Evolutionary conservation across 306 rosid species (phyloP).

Genomic region (Prunus mongolica): DNA sequence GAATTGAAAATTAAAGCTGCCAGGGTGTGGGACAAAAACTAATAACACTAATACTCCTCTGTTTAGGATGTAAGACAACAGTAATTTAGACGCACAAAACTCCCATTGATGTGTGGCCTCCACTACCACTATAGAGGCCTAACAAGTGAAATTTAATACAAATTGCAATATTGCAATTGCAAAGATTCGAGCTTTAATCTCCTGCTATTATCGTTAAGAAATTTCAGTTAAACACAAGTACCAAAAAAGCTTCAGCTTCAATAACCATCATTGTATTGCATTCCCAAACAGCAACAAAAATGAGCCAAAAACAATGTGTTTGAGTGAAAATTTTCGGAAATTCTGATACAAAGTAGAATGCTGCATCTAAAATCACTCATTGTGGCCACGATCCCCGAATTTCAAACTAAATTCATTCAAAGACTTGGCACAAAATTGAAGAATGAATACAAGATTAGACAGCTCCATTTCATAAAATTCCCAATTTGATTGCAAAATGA

Average conservation of each 20-base stretch:
- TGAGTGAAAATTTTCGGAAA: no score
- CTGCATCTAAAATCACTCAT: background rate
- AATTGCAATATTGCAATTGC: background rate
- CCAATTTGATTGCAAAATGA: background rate
- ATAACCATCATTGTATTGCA: no score
- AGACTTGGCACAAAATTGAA: background rate
- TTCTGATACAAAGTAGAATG: background rate
- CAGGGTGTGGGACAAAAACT: background rate
- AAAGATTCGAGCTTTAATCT: background rate
- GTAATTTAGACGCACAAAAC: background rate
- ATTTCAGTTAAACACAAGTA: background rate
- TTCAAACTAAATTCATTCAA: background rate
- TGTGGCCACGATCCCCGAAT: background rate
- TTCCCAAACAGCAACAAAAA: background rate
- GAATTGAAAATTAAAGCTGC: background rate
- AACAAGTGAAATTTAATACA: background rate
- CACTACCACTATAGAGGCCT: background rate
- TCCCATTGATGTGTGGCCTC: background rate
- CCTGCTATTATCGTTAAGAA: background rate
- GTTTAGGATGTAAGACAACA: background rate
- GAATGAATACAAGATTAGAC: no score
- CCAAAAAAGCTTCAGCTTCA: background rate
- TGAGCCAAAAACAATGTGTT: background rate
- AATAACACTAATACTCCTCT: background rate
- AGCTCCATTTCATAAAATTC: background rate